These are phyloP conservation scores for Exophiala aquamarina DNA, from an alignment of 2,329 filamentous ascomycete genomes.

Conservation along the genomic window DNA sequence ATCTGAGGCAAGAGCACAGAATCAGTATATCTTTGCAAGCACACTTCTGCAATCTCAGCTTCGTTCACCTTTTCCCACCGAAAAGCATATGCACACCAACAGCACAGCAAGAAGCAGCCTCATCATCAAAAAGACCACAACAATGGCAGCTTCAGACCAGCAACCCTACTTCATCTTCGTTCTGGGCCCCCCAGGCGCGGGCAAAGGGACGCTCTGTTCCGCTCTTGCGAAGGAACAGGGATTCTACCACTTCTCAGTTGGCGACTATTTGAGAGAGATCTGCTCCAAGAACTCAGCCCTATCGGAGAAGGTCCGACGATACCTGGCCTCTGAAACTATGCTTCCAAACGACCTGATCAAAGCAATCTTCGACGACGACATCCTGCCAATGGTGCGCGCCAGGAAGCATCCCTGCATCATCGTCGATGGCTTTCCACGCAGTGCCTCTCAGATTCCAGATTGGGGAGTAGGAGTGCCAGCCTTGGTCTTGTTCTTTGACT, in stretches of 20 bases:
- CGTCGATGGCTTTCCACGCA: constrained; percentile 21
- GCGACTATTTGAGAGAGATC: constrained; percentile 28
- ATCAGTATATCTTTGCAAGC: too few species aligned
- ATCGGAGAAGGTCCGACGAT: neutral
- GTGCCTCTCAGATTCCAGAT: constrained; percentile 5
- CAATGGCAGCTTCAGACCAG: too few species aligned
- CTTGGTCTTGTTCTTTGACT: constrained; percentile 23
- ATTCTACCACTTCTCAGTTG: constrained; percentile 32
- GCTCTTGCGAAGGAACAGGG: constrained; percentile 21
- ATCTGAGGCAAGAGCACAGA: too few species aligned
- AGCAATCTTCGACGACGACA: neutral
- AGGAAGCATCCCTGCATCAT: constrained; percentile 1
- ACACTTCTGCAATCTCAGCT: too few species aligned
- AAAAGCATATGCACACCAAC: too few species aligned
- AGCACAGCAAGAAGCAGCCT: too few species aligned
- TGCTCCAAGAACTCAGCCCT: neutral
- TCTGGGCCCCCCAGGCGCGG: constrained; percentile 30
- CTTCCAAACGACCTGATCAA: neutral
- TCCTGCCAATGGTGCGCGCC: neutral
- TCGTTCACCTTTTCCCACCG: too few species aligned
- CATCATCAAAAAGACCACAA: too few species aligned
- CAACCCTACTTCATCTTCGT: constrained; percentile 3
- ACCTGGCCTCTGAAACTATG: neutral
- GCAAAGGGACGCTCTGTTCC: constrained; percentile 36
- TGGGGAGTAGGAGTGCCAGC: constrained; percentile 5